Evolutionary conservation across 805 yeast genomes (phyloP).

Genomic region (Kazachstania bromeliacearum): DNA sequence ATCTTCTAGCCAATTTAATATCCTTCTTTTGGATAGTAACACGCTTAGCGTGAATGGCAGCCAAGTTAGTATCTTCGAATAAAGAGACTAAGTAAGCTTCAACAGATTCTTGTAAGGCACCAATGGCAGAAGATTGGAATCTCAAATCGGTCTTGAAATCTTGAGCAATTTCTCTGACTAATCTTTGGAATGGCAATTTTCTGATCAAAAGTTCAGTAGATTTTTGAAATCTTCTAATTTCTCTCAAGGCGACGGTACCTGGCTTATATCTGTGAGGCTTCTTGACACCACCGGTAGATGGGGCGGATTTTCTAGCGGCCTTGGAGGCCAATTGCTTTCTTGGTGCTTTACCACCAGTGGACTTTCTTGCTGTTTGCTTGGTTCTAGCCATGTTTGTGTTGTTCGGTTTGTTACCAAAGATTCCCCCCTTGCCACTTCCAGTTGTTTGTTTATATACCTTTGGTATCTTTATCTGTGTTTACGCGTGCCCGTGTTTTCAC

Average conservation of each 20-base stretch:
- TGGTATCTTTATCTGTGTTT: slow-evolving; percentile 78
- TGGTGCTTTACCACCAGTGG: slow-evolving; percentile 95
- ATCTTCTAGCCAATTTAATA: slow-evolving; percentile 94
- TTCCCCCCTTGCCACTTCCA: too few species aligned
- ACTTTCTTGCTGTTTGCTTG: slow-evolving; percentile 89
- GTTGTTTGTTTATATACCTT: too few species aligned
- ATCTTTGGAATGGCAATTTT: slow-evolving; percentile 95
- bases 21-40: slow-evolving; percentile 98
- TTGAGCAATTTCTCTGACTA: slow-evolving; percentile 92
- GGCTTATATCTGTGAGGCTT: slow-evolving; percentile 95
- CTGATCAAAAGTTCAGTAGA: slow-evolving; percentile 91
- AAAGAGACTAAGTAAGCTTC: slow-evolving; percentile 95
- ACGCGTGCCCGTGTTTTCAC: neutral
- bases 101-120: slow-evolving; percentile 97
- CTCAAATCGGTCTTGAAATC: slow-evolving; percentile 89
- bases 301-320: slow-evolving; percentile 90
- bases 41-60: slow-evolving; percentile 98
- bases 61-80: slow-evolving; percentile 96
- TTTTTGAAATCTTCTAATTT: slow-evolving; percentile 95
- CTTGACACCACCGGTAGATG: slow-evolving; percentile 88
- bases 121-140: slow-evolving; percentile 95
- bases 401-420: too few species aligned
- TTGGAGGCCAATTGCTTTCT: slow-evolving; percentile 87
- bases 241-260: slow-evolving; percentile 94
- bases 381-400: slow-evolving; percentile 70